Evolutionary conservation across 257 asterid genomes (phyloP), one percentile per base, ranked within the genome.

Genomic region (Galeopsis tetrahit): DNA sequence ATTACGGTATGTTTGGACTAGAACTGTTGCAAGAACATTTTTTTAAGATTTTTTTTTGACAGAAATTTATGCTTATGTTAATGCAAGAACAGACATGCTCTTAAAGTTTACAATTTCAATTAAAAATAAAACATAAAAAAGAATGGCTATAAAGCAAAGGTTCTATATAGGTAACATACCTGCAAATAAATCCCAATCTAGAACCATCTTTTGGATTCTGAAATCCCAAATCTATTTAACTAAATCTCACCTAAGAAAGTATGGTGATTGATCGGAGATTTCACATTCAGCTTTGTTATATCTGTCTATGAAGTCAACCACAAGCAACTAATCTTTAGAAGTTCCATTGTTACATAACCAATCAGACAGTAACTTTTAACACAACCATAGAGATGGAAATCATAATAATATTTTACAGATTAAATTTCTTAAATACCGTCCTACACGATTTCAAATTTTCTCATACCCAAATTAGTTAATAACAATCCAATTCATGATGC

Each of bases 261-360:
- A 34, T 9, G 62, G 35, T 57, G 40, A 70, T 57, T 70, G 75
- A 42, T 57, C 11, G 11, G 2, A 46, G 66, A 39, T 63, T 63
- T 8, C 53, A 28, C 4, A 17, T 21, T 55, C 14, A 57, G 31
- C 34, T 34, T 34, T 43, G 17, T 36, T 3, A 34, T 5, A 44
- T 61, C 33, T 36, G 11, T 49, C 53, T 61, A 33, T 17, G 13
- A 53, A 7, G 34, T 7, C 36, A 44, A 51, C 11, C 2, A 72
- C 5, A 49, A 63, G 63, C 13, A 72, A 63, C 13, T 36, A 13
- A 9, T 21, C 14, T 10, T 58, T 11, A 60, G 70, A 9, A 36
- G 8, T 71, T 62, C 40, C 39, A 15, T 71, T 71, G 42, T 72
- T 36, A 21, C 55, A 42, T 6, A 42, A 64, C 33, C 21, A 64